Evolutionary conservation across 2,329 filamentous ascomycete species (phyloP), one percentile per base, ranked within the genome.

Genomic region (Colletotrichum spaethianum): DNA sequence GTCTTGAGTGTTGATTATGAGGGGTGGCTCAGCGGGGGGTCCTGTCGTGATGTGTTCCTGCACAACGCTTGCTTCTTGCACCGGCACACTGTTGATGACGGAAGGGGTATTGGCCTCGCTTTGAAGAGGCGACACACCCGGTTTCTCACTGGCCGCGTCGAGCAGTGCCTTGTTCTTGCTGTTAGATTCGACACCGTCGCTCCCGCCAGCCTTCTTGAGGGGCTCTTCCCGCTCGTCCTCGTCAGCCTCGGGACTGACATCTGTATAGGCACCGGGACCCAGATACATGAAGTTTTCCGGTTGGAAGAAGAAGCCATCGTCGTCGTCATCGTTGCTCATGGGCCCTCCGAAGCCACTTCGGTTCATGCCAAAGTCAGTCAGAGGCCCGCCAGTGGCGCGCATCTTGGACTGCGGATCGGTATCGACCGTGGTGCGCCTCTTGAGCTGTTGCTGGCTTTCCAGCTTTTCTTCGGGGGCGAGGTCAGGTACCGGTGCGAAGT

Each of bases 271-370:
- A 1, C 84, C 85, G 0, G 86, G 85, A 0, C 86, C 87, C 20
- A 88, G 82, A 74, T 85, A 88, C 83, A 88, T 87, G 74, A 89
- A 87, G 72, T 81, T 85, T 73, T 87, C 87, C 3, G 86, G 85
- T 72, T 88, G 85, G 71, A 88, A 88, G 68, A 86, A 86, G 1
- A 75, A 82, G 52, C 80, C 75, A 38, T 78, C 74, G 62, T 81
- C 81, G 72, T 83, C 76, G 1, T 80, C 78, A 28, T 78, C 76
- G 6, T 77, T 77, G 77, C 79, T 78, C 65, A 52, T 1, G 3
- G 70, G 70, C 71, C 63, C 28, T 36, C 70, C 28, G 61, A 71
- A 38, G 63, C 52, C 73, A 74, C 53, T 74, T 73, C 57, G 52
- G 9, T 20, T 59, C 59, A 66, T 75, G 46, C 75, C 74, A 33